Percentiles rank a stretch among this genome's conserved stretches.
These are phyloP conservation scores for Fusarium nelsonii DNA, from an alignment of 2,329 filamentous ascomycete genomes.

Conservation along the genomic window DNA sequence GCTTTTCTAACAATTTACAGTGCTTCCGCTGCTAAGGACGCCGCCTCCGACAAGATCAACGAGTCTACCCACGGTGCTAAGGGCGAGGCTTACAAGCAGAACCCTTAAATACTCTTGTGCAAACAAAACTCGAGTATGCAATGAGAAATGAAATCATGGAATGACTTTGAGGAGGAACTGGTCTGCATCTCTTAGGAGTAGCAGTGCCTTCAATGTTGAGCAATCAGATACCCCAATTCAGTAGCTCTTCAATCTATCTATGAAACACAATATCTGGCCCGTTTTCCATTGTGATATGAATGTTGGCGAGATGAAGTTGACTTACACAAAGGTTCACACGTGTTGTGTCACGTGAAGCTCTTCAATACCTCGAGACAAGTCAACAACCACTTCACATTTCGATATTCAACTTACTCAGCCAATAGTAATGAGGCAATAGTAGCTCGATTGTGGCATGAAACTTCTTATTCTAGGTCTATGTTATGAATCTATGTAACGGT, in stretches of 20 bases:
- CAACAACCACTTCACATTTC: background rate
- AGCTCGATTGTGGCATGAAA: background rate
- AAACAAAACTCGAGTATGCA: background rate
- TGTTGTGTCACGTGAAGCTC: background rate
- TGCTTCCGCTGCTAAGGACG: slow-evolving; percentile 63
- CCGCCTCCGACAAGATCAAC: slow-evolving; percentile 60
- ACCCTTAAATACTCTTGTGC: slow-evolving; percentile 50
- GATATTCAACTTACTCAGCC: background rate
- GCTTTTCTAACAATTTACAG: slow-evolving; percentile 43
- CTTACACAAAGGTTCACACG: background rate
- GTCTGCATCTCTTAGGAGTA: slow-evolving; percentile 4
- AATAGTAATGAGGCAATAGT: background rate
- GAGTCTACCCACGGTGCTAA: slow-evolving; percentile 58
- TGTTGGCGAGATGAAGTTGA: background rate
- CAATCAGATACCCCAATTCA: slow-evolving; percentile 46
- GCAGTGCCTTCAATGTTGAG: slow-evolving; percentile 20
- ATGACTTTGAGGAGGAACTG: slow-evolving; percentile 16
- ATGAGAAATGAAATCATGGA: slow-evolving; percentile 5
- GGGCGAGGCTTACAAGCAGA: slow-evolving; percentile 58
- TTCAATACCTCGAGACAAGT: background rate
- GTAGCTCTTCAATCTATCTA: slow-evolving; percentile 39
- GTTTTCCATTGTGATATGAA: background rate
- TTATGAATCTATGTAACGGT: background rate
- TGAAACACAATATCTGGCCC: background rate
- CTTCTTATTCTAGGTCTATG: too few relatives aligned